Evolutionary conservation across 2,329 filamentous ascomycete species (phyloP), one percentile per base, ranked within the genome.

Genomic region (Aspergillus costaricaensis): DNA sequence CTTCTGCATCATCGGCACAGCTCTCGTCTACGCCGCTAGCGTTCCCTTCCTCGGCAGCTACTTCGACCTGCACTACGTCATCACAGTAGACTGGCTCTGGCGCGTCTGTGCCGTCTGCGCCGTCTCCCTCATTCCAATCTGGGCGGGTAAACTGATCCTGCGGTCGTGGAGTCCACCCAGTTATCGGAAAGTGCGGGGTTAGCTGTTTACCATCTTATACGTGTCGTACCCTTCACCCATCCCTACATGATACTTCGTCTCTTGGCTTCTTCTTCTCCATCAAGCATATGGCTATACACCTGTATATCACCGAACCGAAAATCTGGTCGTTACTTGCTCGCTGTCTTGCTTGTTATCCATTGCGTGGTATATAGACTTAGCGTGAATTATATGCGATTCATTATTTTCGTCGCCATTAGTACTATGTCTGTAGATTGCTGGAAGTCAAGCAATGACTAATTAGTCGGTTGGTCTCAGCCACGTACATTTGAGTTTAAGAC

Each of bases 1-100:
- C 57, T 80, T 91, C 55, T 89, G 85, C 66, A 90, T 98, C 62
- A 71, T 96, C 5, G 93, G 91, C 14, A 99, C 95, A 0, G 88
- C 91, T 48, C 74, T 89, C 27, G 75, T 94, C n/a, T 99, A 91
- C 71, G 81, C 93, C 25, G 91, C 87, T 3, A 92, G 87, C 41
- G 82, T 98, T 19, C 95, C 95, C 2, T 96, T 97, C 69, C 77
- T 99, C 21, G 90, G 89, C 2, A 83, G 84, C n/a, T 98, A 98
- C 74, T 97, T 95, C 77, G 92, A 98, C 71, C 83, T 98, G 41
- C 79, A 77, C 27, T 98, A 90, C 75, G 81, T 98, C 47, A 82
- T 91, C 58, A 93, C 86, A 12, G 78, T 91, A 77, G 92, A 87
- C 17, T 99, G 96, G 78, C 81, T 92, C 63, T 99, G 95, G 95